phyloP scores from a whole-genome alignment of 2,329 filamentous ascomycete species.

The Domatiomyces catenatus region DNA sequence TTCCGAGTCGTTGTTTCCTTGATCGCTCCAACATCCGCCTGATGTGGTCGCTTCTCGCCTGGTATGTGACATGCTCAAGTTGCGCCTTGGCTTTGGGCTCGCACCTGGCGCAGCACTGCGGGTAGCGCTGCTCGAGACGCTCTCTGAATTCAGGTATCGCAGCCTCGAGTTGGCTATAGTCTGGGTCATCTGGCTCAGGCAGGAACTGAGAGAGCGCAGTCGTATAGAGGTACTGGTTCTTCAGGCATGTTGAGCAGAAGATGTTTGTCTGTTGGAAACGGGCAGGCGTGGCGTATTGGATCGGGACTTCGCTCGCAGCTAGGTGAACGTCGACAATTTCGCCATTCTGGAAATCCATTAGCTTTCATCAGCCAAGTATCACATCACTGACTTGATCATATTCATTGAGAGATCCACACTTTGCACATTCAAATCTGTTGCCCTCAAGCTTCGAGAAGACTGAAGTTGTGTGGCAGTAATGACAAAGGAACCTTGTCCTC shows the following conservation, averaged over 20 bases:
- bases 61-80: constrained; percentile 59
- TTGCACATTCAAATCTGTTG: constrained; percentile 55
- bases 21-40: constrained; percentile 57
- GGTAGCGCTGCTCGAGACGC: constrained; percentile 67
- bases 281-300: constrained; percentile 7
- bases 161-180: constrained; percentile 53
- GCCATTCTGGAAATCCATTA: constrained; percentile 46
- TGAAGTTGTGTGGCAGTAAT: constrained; percentile 55
- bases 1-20: constrained; percentile 23
- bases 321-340: constrained; percentile 74
- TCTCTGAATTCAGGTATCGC: constrained; percentile 55
- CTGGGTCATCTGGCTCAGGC: constrained; percentile 47
- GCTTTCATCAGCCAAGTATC: background rate
- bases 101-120: constrained; percentile 72
- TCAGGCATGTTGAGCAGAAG: constrained; percentile 65
- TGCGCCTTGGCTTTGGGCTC: constrained; percentile 56
- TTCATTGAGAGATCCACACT: constrained; percentile 78
- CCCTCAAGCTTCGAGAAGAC: constrained; percentile 36
- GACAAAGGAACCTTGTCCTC: constrained; percentile 45
- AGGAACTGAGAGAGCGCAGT: constrained; percentile 67
- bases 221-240: constrained; percentile 74
- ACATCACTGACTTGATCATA: constrained; percentile 56
- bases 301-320: constrained; percentile 31
- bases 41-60: constrained; percentile 68
- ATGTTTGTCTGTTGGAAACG: constrained; percentile 26